Evolutionary conservation across 2,329 filamentous ascomycete genomes (phyloP).

Genomic region (Paracoccidioides brasiliensis): DNA sequence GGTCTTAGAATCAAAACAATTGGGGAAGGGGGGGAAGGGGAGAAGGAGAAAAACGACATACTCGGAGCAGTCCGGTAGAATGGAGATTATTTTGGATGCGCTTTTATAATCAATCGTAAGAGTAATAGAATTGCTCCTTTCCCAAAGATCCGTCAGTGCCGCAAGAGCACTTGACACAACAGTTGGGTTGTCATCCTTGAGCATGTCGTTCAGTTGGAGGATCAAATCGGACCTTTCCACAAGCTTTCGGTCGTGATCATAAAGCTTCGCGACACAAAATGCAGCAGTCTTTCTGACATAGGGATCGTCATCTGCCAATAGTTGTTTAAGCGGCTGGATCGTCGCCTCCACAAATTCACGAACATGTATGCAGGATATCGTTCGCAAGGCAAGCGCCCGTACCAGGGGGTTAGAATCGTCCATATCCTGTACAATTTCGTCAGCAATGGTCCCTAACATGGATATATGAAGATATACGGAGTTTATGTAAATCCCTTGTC

Average conservation of each 20-base stretch:
- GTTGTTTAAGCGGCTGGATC: slow-evolving; percentile 65
- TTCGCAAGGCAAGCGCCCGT: slow-evolving; percentile 78
- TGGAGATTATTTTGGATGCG: slow-evolving; percentile 95
- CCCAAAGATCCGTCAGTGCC: slow-evolving; percentile 93
- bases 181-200: slow-evolving; percentile 92
- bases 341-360: slow-evolving; percentile 89
- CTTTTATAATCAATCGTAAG: slow-evolving; percentile 96
- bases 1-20: not conserved
- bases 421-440: slow-evolving; percentile 54
- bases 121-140: slow-evolving; percentile 92
- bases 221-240: slow-evolving; percentile 88
- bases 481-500: not conserved
- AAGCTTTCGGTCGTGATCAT: slow-evolving; percentile 84
- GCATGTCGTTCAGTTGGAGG: slow-evolving; percentile 73
- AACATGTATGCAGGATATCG: slow-evolving; percentile 95
- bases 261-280: slow-evolving; percentile 92
- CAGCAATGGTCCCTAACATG: not conserved
- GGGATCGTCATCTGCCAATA: slow-evolving; percentile 76
- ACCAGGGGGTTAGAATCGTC: slow-evolving; percentile 86
- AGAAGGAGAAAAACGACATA: slow-evolving; percentile 35
- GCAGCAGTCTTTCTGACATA: slow-evolving; percentile 97
- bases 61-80: slow-evolving; percentile 93
- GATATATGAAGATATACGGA: not conserved
- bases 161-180: slow-evolving; percentile 91
- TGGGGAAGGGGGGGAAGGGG: too few species aligned